Evolutionary conservation across 768 basidiomycete genomes (phyloP).

Genomic region (Termitomyces sp.): DNA sequence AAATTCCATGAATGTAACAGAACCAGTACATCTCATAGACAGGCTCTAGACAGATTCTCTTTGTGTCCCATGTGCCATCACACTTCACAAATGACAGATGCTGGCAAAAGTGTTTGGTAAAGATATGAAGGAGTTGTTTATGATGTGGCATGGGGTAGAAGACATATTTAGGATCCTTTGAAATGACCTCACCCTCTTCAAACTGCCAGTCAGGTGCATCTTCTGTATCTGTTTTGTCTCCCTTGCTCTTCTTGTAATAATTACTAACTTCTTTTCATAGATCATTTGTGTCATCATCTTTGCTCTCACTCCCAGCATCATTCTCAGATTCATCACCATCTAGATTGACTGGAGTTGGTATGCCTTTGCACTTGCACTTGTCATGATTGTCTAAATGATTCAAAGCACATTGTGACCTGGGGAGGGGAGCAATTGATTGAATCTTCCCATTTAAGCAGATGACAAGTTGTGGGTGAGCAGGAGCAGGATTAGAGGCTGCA

Average conservation of each 20-base stretch:
- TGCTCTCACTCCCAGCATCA: background rate
- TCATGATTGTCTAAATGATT: too few species aligned
- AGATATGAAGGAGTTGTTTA: constrained; percentile 18
- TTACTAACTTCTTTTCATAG: background rate
- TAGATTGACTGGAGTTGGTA: too few species aligned
- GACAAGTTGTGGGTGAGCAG: background rate
- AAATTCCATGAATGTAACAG: background rate
- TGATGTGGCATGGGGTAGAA: constrained; percentile 28
- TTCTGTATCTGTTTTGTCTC: constrained; percentile 15
- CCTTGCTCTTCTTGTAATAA: background rate
- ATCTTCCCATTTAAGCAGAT: background rate
- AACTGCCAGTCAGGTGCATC: constrained; percentile 26
- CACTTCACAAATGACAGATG: background rate
- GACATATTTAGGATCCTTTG: constrained; percentile 14
- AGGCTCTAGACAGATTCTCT: background rate
- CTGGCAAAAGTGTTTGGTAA: constrained; percentile 12
- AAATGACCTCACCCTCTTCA: constrained; percentile 19
- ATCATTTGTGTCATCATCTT: background rate
- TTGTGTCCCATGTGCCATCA: too few species aligned
- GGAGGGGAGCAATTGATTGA: too few species aligned
- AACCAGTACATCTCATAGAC: background rate
- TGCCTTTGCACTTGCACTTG: too few species aligned
- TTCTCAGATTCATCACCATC: too few species aligned
- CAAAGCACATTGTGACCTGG: too few species aligned
- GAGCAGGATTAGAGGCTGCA: background rate